Conservation (phyloP, 176 grass and related monocot genomes). For the Eremochloa ophiuroides region DNA sequence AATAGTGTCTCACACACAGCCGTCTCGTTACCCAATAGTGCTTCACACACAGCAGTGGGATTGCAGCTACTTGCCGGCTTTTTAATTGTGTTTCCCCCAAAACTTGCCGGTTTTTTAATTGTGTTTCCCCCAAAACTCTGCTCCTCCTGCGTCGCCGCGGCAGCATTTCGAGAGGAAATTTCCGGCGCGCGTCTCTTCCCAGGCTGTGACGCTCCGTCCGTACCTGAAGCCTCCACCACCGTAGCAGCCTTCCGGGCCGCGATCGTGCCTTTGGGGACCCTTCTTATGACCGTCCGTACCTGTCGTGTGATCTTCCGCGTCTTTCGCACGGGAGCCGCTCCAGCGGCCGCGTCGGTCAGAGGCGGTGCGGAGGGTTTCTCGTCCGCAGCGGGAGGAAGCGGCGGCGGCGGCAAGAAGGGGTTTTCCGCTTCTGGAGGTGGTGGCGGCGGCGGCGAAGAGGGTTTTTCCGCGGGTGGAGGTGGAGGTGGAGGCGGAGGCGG, state of each 20-base stretch:
- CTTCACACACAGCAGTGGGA: not conserved
- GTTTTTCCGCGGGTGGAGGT: not conserved
- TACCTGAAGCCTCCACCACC: not conserved
- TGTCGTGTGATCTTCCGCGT: not conserved
- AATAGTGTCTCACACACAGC: not conserved
- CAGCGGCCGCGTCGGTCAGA: not conserved
- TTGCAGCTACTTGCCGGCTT: no score
- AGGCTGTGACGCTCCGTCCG: not conserved
- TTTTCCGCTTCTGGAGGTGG: not conserved
- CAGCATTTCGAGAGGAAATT: not conserved
- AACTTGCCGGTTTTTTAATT: not conserved
- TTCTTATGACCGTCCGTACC: slow-evolving; percentile 29
- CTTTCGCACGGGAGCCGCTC: not conserved
- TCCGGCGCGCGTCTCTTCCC: not conserved
- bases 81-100: no score
- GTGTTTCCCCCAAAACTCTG: not conserved
- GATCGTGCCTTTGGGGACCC: slow-evolving; percentile 41
- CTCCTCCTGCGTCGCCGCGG: not conserved
- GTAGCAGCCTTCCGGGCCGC: slow-evolving; percentile 10
- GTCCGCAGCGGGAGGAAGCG: not conserved
- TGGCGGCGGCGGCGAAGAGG: not conserved
- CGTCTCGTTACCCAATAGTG: not conserved
- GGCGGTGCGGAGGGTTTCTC: not conserved
- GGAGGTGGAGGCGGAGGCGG: not conserved
- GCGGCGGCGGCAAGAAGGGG: not conserved